Evolutionary conservation across 805 yeast genomes (phyloP).

Genomic region (Priceomyces melissophilus): DNA sequence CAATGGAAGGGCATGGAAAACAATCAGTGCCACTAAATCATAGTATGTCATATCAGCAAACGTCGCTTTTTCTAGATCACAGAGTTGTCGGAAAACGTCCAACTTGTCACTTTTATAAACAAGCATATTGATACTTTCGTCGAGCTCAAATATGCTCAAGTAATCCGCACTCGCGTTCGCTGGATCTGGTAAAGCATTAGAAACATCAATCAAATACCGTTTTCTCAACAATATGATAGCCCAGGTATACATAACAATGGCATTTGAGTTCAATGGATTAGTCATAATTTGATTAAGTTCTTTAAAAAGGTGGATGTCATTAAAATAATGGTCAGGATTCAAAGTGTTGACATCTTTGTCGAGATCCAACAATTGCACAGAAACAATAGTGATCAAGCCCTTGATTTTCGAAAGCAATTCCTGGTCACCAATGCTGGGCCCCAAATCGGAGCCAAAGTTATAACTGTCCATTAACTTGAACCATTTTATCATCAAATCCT

Average conservation of each 20-base stretch:
- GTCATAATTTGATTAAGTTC: conserved; percentile 39
- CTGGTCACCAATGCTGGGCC: conserved; percentile 21
- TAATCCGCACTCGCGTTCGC: conserved; percentile 11
- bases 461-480: conserved; percentile 45
- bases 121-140: conserved; percentile 24
- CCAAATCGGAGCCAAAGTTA: conserved; percentile 22
- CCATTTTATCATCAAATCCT: conserved; percentile 48
- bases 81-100: conserved; percentile 46
- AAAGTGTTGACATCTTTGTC: conserved; percentile 41
- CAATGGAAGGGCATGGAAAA: conserved; percentile 47
- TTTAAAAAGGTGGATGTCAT: conserved; percentile 34
- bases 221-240: conserved; percentile 57
- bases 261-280: conserved; percentile 33
- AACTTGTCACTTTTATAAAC: conserved; percentile 37
- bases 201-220: conserved; percentile 41
- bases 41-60: conserved; percentile 50
- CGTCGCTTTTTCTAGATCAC: conserved; percentile 38
- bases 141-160: conserved; percentile 16
- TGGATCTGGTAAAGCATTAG: conserved; percentile 14
- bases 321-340: conserved; percentile 25
- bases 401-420: conserved; percentile 36
- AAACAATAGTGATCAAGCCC: conserved; percentile 45
- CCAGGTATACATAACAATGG: conserved; percentile 64
- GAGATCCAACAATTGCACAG: conserved; percentile 55
- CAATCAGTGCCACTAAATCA: conserved; percentile 45